These are phyloP conservation scores for Aspergillus homomorphus DNA, from an alignment of 495 filamentous ascomycete species.

Conservation along the genomic window DNA sequence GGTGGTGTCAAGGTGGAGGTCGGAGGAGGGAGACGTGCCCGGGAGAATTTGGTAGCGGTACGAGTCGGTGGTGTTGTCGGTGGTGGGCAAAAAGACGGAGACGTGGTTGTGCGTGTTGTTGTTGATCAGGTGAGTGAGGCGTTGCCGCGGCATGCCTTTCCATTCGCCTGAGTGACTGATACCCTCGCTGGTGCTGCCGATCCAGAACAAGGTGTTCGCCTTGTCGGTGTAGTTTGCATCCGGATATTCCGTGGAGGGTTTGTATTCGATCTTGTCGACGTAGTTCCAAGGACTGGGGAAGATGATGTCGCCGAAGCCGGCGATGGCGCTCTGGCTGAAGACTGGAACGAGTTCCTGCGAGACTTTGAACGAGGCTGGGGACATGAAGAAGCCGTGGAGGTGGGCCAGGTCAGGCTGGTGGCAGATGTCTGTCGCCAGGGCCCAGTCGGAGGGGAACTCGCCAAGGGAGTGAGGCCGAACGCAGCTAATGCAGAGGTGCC, in stretches of 20 bases:
- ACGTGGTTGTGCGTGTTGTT: constrained; percentile 47
- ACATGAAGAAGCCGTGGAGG: constrained; percentile 69
- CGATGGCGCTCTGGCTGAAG: constrained; percentile 69
- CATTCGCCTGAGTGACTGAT: constrained; percentile 50
- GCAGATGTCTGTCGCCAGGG: constrained; percentile 62
- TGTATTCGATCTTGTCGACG: constrained; percentile 46
- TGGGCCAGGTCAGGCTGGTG: constrained; percentile 76
- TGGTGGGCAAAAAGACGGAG: constrained; percentile 38
- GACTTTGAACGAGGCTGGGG: constrained; percentile 58
- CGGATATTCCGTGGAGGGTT: constrained; percentile 33
- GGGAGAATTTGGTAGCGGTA: constrained; percentile 40
- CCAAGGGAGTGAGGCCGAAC: constrained; percentile 63
- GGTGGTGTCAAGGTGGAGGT: constrained; percentile 35
- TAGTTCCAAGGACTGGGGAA: constrained; percentile 51
- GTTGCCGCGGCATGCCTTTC: constrained; percentile 59
- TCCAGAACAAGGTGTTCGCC: constrained; percentile 49
- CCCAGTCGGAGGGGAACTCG: constrained; percentile 64
- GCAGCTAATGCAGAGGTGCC: constrained; percentile 60
- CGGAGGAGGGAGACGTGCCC: constrained; percentile 27
- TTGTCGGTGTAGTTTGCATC: constrained; percentile 43
- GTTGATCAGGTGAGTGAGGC: constrained; percentile 53
- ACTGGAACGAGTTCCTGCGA: constrained; percentile 64
- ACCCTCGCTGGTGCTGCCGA: constrained; percentile 56
- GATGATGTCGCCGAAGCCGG: constrained; percentile 50
- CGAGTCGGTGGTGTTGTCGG: constrained; percentile 16